A percentile compares a stretch with the other conserved stretches of the same genome.
Conservation (phyloP, 1,139 yeast species). For the Diutina scorzettiae region DNA sequence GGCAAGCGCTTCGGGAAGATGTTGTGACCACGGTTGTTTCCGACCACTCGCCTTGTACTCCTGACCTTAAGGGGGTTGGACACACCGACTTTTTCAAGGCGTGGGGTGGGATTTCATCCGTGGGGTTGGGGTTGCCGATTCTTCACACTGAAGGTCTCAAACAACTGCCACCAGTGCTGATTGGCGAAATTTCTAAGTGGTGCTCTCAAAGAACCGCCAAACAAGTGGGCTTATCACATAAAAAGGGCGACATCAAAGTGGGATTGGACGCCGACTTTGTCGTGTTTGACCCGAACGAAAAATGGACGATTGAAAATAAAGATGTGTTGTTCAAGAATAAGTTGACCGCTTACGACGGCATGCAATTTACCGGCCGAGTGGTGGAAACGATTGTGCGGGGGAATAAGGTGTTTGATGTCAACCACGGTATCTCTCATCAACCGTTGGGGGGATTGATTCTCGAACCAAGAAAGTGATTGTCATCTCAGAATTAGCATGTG, state of each 20-base stretch:
- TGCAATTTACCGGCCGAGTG: slow-evolving; percentile 57
- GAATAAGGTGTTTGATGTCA: slow-evolving; percentile 44
- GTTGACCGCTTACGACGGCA: slow-evolving; percentile 75
- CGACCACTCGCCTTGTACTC: slow-evolving; percentile 94
- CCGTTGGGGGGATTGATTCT: slow-evolving; percentile 51
- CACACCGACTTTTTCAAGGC: slow-evolving; percentile 84
- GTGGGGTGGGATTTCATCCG: slow-evolving; percentile 97
- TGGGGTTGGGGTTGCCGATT: slow-evolving; percentile 80
- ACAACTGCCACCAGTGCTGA: slow-evolving; percentile 37
- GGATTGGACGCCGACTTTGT: slow-evolving; percentile 87
- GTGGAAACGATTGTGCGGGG: slow-evolving; percentile 75
- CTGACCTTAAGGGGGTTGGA: slow-evolving; percentile 70
- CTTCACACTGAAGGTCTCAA: slow-evolving; percentile 63
- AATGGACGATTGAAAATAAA: slow-evolving; percentile 44
- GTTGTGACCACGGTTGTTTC: slow-evolving; percentile 80
- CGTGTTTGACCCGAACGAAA: slow-evolving; percentile 55
- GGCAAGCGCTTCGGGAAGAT: slow-evolving; percentile 61
- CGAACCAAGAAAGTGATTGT: slow-evolving; percentile 31
- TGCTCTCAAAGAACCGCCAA: slow-evolving; percentile 73
- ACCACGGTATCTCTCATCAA: slow-evolving; percentile 35
- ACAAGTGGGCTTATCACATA: slow-evolving; percentile 66
- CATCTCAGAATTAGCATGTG: background rate
- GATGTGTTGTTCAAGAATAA: slow-evolving; percentile 71
- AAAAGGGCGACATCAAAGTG: slow-evolving; percentile 56
- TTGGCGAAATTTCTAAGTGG: slow-evolving; percentile 63